Base-by-base conservation (phyloP, 352 stramenopile genomes). In the Aphanomyces invadans region DNA sequence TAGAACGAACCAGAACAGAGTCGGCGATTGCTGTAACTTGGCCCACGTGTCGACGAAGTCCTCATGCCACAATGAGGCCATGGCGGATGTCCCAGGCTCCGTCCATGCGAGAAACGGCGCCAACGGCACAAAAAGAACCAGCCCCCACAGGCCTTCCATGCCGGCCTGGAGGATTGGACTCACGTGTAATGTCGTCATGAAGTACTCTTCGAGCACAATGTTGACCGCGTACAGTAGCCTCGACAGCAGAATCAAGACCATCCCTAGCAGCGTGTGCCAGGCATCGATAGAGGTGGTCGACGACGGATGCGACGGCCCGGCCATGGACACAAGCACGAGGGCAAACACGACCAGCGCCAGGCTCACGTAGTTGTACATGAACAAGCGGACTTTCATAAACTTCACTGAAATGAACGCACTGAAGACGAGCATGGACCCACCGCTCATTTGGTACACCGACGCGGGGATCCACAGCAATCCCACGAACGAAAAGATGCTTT, bases 361-460 rank as follows among this genome's bases (percentile, higher is more conserved):
- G 71, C 84, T 91, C 10, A 76, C 77, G 71, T 89, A 93, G 70
- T 95, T 87, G 73, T 90, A 95, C 1, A 62, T 74, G 56, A 87
- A 85, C n/a, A 92, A 73, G 23, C 71, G 85, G 71, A 89, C 90
- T 61, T 80, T 75, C 73, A 95, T 88, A 65, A 92, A 78, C 15
- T 77, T 67, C 36, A 95, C 80, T 48, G 83, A 91, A 55, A 95
- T 80, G 63, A 93, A 76, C 28, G 82, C 88, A 29, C 82, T 94
- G 70, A 96, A 96, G 68, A 96, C 90, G 73, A 96, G 90, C 71
- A 96, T 86, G 3, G 86, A 92, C 54, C 86, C 87, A 54, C 88
- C 80, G 39, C 87, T 81, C 88, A 96, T 96, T 70, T 96, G 86
- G 74, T 88, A 95, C 49, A 95, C 80, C 0, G 84, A 94, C 48